A percentile compares a stretch with the other conserved stretches of the same genome.
Evolutionary conservation across 2,329 filamentous ascomycete genomes (phyloP).

Genomic region (Penicillium sclerotigenum): DNA sequence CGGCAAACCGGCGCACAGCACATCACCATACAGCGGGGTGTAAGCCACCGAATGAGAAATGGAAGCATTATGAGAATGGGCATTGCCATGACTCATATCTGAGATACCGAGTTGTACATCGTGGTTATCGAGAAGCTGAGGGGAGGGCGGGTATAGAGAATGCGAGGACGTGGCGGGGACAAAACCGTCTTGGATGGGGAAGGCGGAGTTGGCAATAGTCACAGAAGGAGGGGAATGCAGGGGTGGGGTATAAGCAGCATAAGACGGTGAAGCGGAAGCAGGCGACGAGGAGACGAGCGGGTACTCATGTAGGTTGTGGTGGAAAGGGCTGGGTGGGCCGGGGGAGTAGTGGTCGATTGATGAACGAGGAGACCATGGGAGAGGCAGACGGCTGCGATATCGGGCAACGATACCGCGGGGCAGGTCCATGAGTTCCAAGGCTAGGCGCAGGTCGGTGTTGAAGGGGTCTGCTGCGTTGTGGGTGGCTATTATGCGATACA

Average conservation of each 20-base stretch:
- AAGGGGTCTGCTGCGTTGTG: conserved; percentile 61
- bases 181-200: conserved; percentile 33
- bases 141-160: conserved; percentile 36
- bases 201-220: conserved; percentile 38
- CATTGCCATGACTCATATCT: conserved; percentile 24
- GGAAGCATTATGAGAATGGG: conserved; percentile 19
- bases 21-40: conserved; percentile 37
- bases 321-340: conserved; percentile 36
- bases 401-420: conserved; percentile 66
- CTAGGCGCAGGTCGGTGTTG: conserved; percentile 59
- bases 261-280: conserved; percentile 37
- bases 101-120: conserved; percentile 30
- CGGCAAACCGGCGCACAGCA: conserved; percentile 30
- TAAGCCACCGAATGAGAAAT: conserved; percentile 38
- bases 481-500: conserved; percentile 69
- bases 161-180: conserved; percentile 36
- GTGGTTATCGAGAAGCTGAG: conserved; percentile 36
- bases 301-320: conserved; percentile 31
- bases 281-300: conserved; percentile 36
- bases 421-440: conserved; percentile 67
- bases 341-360: conserved; percentile 40
- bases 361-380: conserved; percentile 57
- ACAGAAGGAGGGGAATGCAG: conserved; percentile 41
- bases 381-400: conserved; percentile 67
- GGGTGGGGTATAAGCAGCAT: conserved; percentile 42